These are phyloP conservation scores for Colletotrichum somersetense DNA, from an alignment of 2,329 filamentous ascomycete species.

Conservation along the genomic window DNA sequence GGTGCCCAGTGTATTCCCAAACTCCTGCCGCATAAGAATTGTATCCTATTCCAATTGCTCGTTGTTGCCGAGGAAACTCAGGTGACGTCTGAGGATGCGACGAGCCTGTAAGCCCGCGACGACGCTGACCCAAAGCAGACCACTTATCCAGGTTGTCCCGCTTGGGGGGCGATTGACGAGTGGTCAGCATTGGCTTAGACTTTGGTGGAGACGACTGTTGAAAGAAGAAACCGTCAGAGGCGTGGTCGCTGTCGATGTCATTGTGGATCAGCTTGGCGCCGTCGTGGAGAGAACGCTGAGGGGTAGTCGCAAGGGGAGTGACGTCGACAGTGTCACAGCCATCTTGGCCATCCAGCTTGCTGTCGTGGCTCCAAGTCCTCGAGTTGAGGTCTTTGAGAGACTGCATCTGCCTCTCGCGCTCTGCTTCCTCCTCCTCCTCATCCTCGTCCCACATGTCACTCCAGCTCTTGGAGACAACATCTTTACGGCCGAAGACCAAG, in stretches of 20 bases:
- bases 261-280: slow-evolving; percentile 47
- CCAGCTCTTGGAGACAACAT: slow-evolving; percentile 96
- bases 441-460: slow-evolving; percentile 99
- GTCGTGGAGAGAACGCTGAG: slow-evolving; percentile 54
- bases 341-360: slow-evolving; percentile 63
- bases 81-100: slow-evolving; percentile 65
- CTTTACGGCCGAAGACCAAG: slow-evolving; percentile 82
- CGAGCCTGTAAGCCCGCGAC: slow-evolving; percentile 73
- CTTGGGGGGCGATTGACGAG: slow-evolving; percentile 75
- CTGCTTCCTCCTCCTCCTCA: slow-evolving; percentile 78
- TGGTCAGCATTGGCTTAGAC: slow-evolving; percentile 17
- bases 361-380: slow-evolving; percentile 84
- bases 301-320: slow-evolving; percentile 52
- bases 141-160: slow-evolving; percentile 81
- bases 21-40: slow-evolving; percentile 62
- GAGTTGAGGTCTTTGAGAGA: slow-evolving; percentile 76
- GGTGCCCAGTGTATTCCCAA: slow-evolving; percentile 59
- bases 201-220: slow-evolving; percentile 69
- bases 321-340: slow-evolving; percentile 58
- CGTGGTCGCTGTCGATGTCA: slow-evolving; percentile 73
- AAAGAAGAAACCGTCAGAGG: slow-evolving; percentile 79
- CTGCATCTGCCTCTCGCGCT: slow-evolving; percentile 70
- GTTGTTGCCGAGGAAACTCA: slow-evolving; percentile 61
- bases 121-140: slow-evolving; percentile 86
- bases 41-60: slow-evolving; percentile 61